Percentiles rank a stretch among this genome's conserved stretches.
phyloP scores from a whole-genome alignment of 2,329 filamentous ascomycete species.

The Verticillium dahliae region DNA sequence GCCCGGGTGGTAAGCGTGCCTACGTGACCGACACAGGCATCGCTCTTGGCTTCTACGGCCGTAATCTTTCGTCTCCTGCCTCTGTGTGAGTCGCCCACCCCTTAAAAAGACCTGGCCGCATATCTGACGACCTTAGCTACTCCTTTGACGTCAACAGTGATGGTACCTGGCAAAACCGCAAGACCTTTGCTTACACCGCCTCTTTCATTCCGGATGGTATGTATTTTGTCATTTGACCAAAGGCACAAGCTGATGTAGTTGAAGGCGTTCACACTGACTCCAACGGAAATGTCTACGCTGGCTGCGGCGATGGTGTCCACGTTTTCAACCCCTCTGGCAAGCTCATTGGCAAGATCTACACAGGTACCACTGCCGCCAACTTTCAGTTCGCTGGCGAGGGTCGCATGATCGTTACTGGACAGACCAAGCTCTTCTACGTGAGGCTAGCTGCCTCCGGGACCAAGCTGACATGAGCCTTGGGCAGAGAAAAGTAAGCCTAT shows the following conservation, averaged over 20 bases:
- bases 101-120: not conserved
- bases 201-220: conserved; percentile 52
- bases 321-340: conserved; percentile 39
- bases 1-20: conserved; percentile 40
- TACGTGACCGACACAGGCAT: conserved; percentile 54
- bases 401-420: conserved; percentile 25
- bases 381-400: conserved; percentile 35
- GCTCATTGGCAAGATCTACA: conserved; percentile 50
- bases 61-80: conserved; percentile 31
- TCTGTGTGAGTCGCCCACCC: conserved; percentile 33
- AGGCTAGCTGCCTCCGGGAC: conserved; percentile 15
- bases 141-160: conserved; percentile 36
- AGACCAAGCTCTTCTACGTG: conserved; percentile 26
- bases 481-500: not conserved
- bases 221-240: conserved; percentile 1
- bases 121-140: conserved; percentile 25
- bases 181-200: conserved; percentile 50
- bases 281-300: conserved; percentile 48
- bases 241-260: not conserved
- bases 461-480: not conserved
- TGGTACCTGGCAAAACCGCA: conserved; percentile 39
- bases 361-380: conserved; percentile 36
- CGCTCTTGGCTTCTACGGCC: conserved; percentile 34
- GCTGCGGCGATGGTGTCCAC: conserved; percentile 41
- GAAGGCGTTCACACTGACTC: conserved; percentile 42